Evolutionary conservation across 148 eudicot genomes (phyloP), one percentile per base, ranked within the genome.

Genomic region (Vaccinium corymbosum): DNA sequence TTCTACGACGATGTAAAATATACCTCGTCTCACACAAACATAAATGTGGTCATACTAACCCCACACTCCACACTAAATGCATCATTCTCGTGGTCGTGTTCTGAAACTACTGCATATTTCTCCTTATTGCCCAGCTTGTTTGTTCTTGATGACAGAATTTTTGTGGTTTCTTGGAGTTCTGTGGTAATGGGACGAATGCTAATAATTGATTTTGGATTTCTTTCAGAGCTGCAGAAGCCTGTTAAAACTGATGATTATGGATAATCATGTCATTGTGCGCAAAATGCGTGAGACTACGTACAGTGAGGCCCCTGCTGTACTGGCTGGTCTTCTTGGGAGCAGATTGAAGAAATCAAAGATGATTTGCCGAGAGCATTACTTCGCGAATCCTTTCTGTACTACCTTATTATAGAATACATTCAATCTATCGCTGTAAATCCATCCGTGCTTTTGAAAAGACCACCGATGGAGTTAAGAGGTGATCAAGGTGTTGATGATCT

Each of bases 141-240:
- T 64, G 70, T 22, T 64, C 29, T 64, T 64, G 70, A 64, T 27
- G 10, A 13, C 70, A 64, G 38, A 29, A 68, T 7, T 64, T 64
- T 64, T 22, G 29, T 10, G 13, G 38, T 68, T 68, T 68, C 38
- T 17, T 68, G 12, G 17, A 27, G 17, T 27, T 27, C 12, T 68
- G 7, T 68, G 13, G 73, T 64, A 11, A 68, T 27, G 73, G 83
- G 72, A 56, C 4, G 14, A 25, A 49, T 68, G 48, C 57, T 68
- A 4, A 86, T 52, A 14, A 51, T 22, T 29, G 20, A 12, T 42
- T 83, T 78, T n/a, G 38, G 48, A 77, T 85, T 29, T 70, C 53
- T 89, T 42, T 42, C 96, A 97, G 99, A 92, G 93, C 85, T 92
- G 98, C 87, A 90, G 94, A 85, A 88, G 81, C 80, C 86, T 97